Conservation (phyloP, 2,329 filamentous ascomycete species). For the Fusarium sp. region DNA sequence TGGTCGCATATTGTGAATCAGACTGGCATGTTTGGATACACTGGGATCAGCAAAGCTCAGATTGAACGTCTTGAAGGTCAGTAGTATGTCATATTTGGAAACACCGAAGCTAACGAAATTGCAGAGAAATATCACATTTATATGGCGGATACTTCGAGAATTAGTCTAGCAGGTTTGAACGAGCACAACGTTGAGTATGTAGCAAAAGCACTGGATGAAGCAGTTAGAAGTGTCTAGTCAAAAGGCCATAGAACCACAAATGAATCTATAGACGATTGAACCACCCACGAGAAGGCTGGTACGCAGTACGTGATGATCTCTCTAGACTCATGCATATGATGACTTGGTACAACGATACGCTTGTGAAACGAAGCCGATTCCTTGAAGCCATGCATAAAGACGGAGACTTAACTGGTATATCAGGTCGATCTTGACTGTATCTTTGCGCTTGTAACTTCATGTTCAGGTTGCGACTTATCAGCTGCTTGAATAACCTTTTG, state of each 20-base stretch:
- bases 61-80: slow-evolving; percentile 52
- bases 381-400: neutral
- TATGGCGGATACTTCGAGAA: slow-evolving; percentile 54
- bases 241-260: neutral
- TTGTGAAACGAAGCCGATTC: neutral
- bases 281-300: neutral
- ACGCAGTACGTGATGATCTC: neutral
- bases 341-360: fast-evolving
- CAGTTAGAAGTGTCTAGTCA: slow-evolving; percentile 11
- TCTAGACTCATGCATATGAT: neutral
- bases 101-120: neutral
- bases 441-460: neutral
- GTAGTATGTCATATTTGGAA: fast-evolving
- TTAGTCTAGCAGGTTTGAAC: slow-evolving; percentile 55
- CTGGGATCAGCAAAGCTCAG: slow-evolving; percentile 61
- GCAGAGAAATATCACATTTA: slow-evolving; percentile 52
- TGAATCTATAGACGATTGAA: neutral
- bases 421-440: neutral
- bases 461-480: neutral
- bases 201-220: slow-evolving; percentile 30
- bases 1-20: slow-evolving; percentile 54
- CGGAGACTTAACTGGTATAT: neutral
- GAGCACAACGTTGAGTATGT: slow-evolving; percentile 48
- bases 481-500: neutral
- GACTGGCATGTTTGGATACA: slow-evolving; percentile 57